phyloP scores from a whole-genome alignment of 495 filamentous ascomycete genomes.

The Cercophora samala region DNA sequence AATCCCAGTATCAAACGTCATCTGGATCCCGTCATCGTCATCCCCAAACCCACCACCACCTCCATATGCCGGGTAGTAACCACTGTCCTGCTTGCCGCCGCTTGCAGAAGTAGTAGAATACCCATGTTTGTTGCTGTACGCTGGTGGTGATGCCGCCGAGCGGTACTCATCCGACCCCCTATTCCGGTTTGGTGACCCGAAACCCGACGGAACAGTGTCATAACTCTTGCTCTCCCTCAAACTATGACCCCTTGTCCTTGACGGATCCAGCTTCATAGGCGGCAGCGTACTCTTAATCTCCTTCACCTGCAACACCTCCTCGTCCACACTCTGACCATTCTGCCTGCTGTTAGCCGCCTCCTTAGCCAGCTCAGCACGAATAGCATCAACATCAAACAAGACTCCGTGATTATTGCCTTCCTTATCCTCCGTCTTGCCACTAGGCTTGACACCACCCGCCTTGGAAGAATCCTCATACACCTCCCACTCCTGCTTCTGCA shows the following conservation, averaged over 20 bases:
- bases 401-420: constrained; percentile 56
- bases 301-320: constrained; percentile 60
- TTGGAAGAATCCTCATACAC: constrained; percentile 65
- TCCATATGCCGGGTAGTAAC: constrained; percentile 13
- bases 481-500: constrained; percentile 89
- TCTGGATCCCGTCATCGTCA: constrained; percentile 50
- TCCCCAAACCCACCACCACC: constrained; percentile 17
- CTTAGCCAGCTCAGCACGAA: constrained; percentile 76
- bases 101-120: constrained; percentile 24
- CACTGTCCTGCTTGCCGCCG: constrained; percentile 9
- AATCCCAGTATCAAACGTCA: constrained; percentile 71
- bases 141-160: background rate
- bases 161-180: background rate
- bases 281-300: constrained; percentile 86
- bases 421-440: constrained; percentile 40
- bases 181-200: background rate
- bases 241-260: constrained; percentile 35
- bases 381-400: constrained; percentile 94
- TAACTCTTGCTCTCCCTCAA: constrained; percentile 53
- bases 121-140: constrained; percentile 15
- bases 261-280: constrained; percentile 74
- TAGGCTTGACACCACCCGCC: constrained; percentile 27
- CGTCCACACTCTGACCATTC: constrained; percentile 25
- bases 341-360: constrained; percentile 43
- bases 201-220: constrained; percentile 19